These are phyloP conservation scores for Marchantia polymorpha DNA, from an alignment of 225 moss, liverwort and hornwort genomes.

Conservation along the genomic window DNA sequence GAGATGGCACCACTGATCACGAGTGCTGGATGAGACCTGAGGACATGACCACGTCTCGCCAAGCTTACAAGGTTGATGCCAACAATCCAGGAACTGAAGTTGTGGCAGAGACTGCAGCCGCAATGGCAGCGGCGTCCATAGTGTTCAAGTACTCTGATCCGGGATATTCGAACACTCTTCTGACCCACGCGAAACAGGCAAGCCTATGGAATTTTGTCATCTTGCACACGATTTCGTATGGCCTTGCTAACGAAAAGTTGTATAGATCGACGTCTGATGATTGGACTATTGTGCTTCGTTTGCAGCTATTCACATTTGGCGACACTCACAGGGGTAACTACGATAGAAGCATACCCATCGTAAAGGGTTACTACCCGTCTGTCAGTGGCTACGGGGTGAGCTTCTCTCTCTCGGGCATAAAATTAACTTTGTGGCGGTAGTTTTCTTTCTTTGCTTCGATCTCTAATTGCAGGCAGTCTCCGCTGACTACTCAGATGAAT, in stretches of 20 bases:
- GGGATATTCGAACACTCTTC: slow-evolving; percentile 26
- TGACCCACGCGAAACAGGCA: slow-evolving; percentile 40
- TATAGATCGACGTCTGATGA: background rate
- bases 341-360: slow-evolving; percentile 55
- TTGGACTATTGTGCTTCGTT: background rate
- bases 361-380: slow-evolving; percentile 57
- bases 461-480: background rate
- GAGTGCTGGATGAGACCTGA: slow-evolving; percentile 47
- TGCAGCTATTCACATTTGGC: slow-evolving; percentile 78
- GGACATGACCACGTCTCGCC: slow-evolving; percentile 43
- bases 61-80: slow-evolving; percentile 40
- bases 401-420: background rate
- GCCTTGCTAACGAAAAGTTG: too few species aligned
- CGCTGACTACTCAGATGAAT: background rate
- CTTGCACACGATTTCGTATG: background rate
- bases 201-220: too few species aligned
- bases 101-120: slow-evolving; percentile 46
- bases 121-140: slow-evolving; percentile 46
- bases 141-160: slow-evolving; percentile 27
- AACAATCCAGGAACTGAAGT: slow-evolving; percentile 43
- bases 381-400: slow-evolving; percentile 61
- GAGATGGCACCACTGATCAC: slow-evolving; percentile 44
- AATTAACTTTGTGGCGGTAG: background rate
- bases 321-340: slow-evolving; percentile 75
- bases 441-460: background rate